phyloP scores from a whole-genome alignment of 352 stramenopile species.

The Globisporangium paroecandrum region DNA sequence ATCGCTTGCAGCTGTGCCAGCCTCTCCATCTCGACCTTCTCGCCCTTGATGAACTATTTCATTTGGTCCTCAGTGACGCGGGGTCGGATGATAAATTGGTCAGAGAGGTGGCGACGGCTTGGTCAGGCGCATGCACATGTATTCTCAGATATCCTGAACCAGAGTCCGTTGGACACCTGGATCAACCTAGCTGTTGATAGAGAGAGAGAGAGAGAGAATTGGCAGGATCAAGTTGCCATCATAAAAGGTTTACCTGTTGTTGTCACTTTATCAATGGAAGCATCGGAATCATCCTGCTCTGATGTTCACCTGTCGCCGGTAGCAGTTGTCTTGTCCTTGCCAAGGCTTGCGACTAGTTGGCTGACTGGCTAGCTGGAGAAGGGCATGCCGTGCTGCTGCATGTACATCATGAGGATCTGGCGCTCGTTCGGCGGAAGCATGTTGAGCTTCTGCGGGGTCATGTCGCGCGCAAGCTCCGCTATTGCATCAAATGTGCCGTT shows the following conservation, averaged over 20 bases:
- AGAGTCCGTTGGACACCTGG: not conserved
- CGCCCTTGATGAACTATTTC: no score
- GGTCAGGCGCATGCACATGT: not conserved
- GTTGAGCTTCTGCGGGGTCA: conserved; percentile 80
- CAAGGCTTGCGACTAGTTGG: not conserved
- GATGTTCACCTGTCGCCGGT: not conserved
- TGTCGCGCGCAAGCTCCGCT: conserved; percentile 68
- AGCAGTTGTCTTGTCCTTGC: not conserved
- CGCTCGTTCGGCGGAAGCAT: conserved; percentile 74
- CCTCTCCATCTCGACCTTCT: conserved; percentile 13
- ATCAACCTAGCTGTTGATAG: not conserved
- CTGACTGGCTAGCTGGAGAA: conserved; percentile 16
- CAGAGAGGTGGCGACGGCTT: conserved; percentile 3
- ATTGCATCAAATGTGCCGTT: conserved; percentile 55
- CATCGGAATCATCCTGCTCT: not conserved
- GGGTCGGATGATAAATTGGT: not conserved
- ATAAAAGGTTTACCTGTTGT: not conserved
- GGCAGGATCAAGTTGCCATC: not conserved
- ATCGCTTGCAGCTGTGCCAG: conserved; percentile 41
- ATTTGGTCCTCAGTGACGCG: no score
- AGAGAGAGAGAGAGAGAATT: not conserved
- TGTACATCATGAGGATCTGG: conserved; percentile 75
- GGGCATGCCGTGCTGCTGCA: conserved; percentile 82
- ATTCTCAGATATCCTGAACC: conserved; percentile 10
- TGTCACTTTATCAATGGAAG: not conserved